A percentile compares a stretch with the other conserved stretches of the same genome.
phyloP scores from a whole-genome alignment of 768 basidiomycete species.

The Tricholoma sp. region DNA sequence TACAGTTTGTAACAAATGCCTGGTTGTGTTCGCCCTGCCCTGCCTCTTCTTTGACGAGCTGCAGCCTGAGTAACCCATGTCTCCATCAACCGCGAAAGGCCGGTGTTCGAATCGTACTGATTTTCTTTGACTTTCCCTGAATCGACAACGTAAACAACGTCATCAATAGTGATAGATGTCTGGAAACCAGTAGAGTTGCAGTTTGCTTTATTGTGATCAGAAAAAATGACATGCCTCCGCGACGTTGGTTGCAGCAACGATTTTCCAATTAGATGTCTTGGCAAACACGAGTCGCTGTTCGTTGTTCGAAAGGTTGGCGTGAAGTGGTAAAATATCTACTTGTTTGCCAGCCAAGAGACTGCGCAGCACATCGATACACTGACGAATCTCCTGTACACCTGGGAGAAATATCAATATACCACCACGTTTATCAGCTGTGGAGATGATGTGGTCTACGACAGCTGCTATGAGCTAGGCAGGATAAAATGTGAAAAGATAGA shows the following conservation, averaged over 20 bases:
- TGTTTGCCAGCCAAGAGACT: conserved; percentile 26
- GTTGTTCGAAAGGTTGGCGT: conserved; percentile 81
- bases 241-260: conserved; percentile 88
- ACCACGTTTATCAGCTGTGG: conserved; percentile 40
- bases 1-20: conserved; percentile 88
- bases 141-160: conserved; percentile 82
- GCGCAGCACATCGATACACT: conserved; percentile 62
- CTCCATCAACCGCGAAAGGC: conserved; percentile 75
- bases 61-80: conserved; percentile 76
- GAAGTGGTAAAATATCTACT: conserved; percentile 68
- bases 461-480: conserved; percentile 54
- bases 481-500: conserved; percentile 1
- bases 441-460: conserved; percentile 59
- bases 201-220: background rate
- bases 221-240: conserved; percentile 56
- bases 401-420: conserved; percentile 86
- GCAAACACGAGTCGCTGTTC: conserved; percentile 81
- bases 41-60: conserved; percentile 78
- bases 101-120: conserved; percentile 62
- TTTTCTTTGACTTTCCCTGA: conserved; percentile 84
- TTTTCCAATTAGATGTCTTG: conserved; percentile 63
- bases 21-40: conserved; percentile 83
- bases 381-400: conserved; percentile 85
- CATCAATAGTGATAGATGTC: conserved; percentile 91
- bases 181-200: conserved; percentile 21